Evolutionary conservation across 805 yeast genomes (phyloP).

Genomic region (Hanseniaspora vineae): DNA sequence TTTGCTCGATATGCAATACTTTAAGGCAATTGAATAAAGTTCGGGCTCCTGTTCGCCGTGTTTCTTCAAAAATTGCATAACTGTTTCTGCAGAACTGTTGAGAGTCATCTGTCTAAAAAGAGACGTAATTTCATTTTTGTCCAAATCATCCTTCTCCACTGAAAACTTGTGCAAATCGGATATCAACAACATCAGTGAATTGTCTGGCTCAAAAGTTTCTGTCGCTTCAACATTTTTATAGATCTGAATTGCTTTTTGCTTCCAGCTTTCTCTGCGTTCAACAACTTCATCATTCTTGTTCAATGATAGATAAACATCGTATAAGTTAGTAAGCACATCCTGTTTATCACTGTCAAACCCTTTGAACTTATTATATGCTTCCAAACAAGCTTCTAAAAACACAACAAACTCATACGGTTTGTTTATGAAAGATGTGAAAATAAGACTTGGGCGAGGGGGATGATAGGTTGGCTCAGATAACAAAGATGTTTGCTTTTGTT

Average conservation of each 20-base stretch:
- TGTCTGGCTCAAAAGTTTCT: constrained; percentile 11
- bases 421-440: constrained; percentile 76
- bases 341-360: constrained; percentile 54
- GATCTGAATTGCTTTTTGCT: constrained; percentile 44
- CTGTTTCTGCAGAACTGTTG: constrained; percentile 41
- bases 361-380: constrained; percentile 62
- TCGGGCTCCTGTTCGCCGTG: constrained; percentile 54
- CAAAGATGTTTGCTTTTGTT: not conserved
- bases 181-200: constrained; percentile 24
- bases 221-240: constrained; percentile 29
- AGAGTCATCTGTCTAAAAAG: constrained; percentile 54
- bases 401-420: constrained; percentile 83
- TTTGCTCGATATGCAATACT: constrained; percentile 45
- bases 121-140: constrained; percentile 22
- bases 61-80: constrained; percentile 41
- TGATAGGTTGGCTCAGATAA: constrained; percentile 54
- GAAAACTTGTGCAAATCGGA: constrained; percentile 34
- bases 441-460: constrained; percentile 82
- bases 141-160: constrained; percentile 31
- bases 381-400: constrained; percentile 75
- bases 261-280: constrained; percentile 42
- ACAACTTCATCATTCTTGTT: constrained; percentile 28
- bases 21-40: constrained; percentile 51
- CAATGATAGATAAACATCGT: constrained; percentile 64
- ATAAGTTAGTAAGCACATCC: constrained; percentile 64